A percentile compares a stretch with the other conserved stretches of the same genome.
These are phyloP conservation scores for Echites panduratus DNA, from an alignment of 257 asterid species.

Conservation along the genomic window DNA sequence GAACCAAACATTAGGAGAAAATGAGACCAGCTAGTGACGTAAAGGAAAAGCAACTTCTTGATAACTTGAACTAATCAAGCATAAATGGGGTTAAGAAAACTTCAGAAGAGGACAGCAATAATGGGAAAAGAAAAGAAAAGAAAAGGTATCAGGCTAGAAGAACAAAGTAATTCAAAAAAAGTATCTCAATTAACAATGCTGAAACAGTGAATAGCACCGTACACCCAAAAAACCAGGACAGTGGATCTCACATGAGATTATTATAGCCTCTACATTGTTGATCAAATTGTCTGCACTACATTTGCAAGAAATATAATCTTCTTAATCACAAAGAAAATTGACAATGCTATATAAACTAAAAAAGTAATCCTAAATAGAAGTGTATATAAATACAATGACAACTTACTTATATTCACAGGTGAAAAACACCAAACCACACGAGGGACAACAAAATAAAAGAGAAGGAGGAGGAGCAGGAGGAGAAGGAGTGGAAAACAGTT, in stretches of 20 bases:
- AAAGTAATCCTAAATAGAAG: neutral
- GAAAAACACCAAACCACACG: no score
- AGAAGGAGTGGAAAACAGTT: no score
- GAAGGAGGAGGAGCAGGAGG: no score
- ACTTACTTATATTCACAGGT: conserved; percentile 88
- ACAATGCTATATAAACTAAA: conserved; percentile 5
- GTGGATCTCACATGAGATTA: neutral
- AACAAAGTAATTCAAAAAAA: neutral
- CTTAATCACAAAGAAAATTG: neutral
- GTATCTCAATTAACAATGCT: neutral
- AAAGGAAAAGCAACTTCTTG: neutral
- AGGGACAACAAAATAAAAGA: no score
- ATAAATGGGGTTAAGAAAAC: neutral
- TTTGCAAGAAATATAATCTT: neutral
- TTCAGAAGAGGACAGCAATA: neutral
- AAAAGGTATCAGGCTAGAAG: neutral
- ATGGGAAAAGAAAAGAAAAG: no score
- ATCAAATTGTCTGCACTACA: conserved; percentile 1
- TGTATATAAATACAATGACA: conserved; percentile 3
- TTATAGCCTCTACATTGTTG: neutral
- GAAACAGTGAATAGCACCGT: neutral
- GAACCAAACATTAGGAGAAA: neutral
- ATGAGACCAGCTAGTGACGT: neutral
- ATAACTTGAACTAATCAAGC: neutral
- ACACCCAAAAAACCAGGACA: neutral